phyloP scores from a whole-genome alignment of 2,329 filamentous ascomycete species.

The Trichoderma sp. region DNA sequence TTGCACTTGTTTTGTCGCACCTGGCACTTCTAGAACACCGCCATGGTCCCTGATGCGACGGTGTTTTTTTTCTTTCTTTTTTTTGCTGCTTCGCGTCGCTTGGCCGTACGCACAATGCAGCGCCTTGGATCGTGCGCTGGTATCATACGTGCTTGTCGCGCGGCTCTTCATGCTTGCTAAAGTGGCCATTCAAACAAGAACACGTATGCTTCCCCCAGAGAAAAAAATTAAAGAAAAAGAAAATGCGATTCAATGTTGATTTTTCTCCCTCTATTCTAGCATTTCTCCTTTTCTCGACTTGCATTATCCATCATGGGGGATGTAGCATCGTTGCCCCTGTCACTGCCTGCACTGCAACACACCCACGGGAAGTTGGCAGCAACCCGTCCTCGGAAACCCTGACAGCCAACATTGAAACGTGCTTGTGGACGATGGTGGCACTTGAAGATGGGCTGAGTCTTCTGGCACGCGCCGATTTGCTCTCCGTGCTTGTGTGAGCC shows the following conservation, averaged over 20 bases:
- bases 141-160: background rate
- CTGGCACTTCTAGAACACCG: background rate
- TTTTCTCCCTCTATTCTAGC: background rate
- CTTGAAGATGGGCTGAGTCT: background rate
- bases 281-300: background rate
- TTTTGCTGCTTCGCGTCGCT: background rate
- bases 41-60: background rate
- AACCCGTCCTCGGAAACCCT: background rate
- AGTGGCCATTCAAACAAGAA: background rate
- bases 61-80: background rate
- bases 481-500: background rate
- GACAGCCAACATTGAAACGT: background rate
- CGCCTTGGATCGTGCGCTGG: background rate
- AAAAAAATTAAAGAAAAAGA: background rate
- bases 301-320: background rate
- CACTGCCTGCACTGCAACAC: conserved; percentile 13
- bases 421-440: background rate
- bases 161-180: background rate
- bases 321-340: background rate
- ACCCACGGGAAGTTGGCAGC: background rate
- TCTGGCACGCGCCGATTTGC: background rate
- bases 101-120: background rate
- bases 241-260: background rate
- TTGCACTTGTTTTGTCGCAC: background rate
- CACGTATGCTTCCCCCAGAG: background rate